Conservation (phyloP, 2,329 filamentous ascomycete genomes). For the Talaromyces sp. region DNA sequence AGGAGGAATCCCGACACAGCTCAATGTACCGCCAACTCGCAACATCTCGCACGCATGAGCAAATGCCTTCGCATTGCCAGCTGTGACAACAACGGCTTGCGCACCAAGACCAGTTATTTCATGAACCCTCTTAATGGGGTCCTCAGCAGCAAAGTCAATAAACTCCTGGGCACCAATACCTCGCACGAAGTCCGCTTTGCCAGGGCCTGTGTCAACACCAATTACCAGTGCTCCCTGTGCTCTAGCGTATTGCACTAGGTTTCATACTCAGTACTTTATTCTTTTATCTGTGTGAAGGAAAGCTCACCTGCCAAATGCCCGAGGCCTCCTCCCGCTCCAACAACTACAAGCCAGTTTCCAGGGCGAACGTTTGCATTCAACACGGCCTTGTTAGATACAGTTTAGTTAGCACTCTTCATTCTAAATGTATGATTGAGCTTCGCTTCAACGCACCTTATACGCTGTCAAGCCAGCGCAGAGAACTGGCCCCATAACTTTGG, state of each 20-base stretch:
- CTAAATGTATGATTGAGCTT: neutral
- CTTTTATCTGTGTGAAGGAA: neutral
- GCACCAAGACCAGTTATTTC: conserved; percentile 45
- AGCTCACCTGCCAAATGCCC: conserved; percentile 47
- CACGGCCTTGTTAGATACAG: conserved; percentile 37
- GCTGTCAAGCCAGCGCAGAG: conserved; percentile 50
- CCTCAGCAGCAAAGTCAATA: conserved; percentile 43
- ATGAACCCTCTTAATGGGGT: conserved; percentile 39
- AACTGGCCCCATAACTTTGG: conserved; percentile 44
- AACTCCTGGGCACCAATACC: conserved; percentile 45
- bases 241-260: conserved; percentile 47
- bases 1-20: conserved; percentile 49
- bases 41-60: conserved; percentile 49
- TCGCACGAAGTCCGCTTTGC: conserved; percentile 44
- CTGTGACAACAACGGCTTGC: conserved; percentile 47
- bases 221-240: conserved; percentile 47
- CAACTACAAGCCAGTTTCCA: conserved; percentile 48
- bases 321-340: conserved; percentile 52
- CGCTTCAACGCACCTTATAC: conserved; percentile 39
- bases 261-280: neutral
- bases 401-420: neutral
- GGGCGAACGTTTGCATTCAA: conserved; percentile 44
- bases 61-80: conserved; percentile 47
- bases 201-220: conserved; percentile 44
- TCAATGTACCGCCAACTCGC: conserved; percentile 46